These are phyloP conservation scores for Apiospora hydei DNA, from an alignment of 2,329 filamentous ascomycete genomes.

Conservation along the genomic window DNA sequence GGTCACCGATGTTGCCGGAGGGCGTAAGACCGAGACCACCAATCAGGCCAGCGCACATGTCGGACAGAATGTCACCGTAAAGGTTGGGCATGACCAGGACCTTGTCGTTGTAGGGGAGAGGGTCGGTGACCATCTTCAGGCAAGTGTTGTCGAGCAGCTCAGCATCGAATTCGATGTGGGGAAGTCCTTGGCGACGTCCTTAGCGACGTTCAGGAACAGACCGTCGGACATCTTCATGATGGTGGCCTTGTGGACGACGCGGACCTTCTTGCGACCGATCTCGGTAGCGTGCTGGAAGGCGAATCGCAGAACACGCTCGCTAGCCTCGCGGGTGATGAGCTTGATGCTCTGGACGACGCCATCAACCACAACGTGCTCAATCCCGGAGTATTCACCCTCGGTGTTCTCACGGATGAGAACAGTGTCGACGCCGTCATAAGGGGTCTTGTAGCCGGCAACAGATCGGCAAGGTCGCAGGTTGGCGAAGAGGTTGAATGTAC, in stretches of 20 bases:
- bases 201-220: constrained; percentile 90
- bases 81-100: constrained; percentile 98
- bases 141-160: constrained; percentile 99
- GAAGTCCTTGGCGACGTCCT: constrained; percentile 92
- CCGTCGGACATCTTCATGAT: constrained; percentile 99
- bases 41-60: constrained; percentile 99
- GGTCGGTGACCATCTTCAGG: constrained; percentile 98
- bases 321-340: constrained; percentile 95
- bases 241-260: constrained; percentile 98
- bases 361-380: constrained; percentile 97
- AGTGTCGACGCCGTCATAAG: constrained; percentile 96
- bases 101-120: constrained; percentile 97
- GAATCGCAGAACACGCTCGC: constrained; percentile 93
- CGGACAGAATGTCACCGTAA: constrained; percentile 98
- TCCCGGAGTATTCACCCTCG: constrained; percentile 99
- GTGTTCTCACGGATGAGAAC: constrained; percentile 99
- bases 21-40: constrained; percentile 96
- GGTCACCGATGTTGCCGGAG: constrained; percentile 97
- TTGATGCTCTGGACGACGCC: constrained; percentile 99
- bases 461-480: constrained; percentile 98
- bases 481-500: constrained; percentile 99
- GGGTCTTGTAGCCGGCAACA: constrained; percentile 96
- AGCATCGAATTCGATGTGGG: constrained; percentile 92
- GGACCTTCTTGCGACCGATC: constrained; percentile 95
- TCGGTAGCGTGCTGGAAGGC: constrained; percentile 98